These are phyloP conservation scores for Debaryomyces tyrocola DNA, from an alignment of 805 yeast species.

Conservation along the genomic window DNA sequence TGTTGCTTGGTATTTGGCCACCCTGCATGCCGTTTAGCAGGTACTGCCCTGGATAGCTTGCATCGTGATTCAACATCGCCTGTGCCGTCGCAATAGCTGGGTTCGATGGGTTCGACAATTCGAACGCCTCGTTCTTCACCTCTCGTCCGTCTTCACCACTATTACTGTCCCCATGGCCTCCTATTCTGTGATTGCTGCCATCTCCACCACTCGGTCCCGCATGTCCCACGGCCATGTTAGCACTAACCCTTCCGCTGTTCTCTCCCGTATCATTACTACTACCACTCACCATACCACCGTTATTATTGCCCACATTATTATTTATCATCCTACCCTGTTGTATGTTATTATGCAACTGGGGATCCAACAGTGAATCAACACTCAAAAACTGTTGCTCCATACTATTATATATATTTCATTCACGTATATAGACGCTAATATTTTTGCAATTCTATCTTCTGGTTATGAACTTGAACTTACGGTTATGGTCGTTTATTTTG, in stretches of 20 bases:
- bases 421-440: not conserved
- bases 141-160: not conserved
- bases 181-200: slow-evolving; percentile 4
- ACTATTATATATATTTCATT: not conserved
- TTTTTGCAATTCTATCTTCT: not conserved
- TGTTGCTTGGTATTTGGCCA: not conserved
- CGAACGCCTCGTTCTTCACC: slow-evolving; percentile 5
- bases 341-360: slow-evolving; percentile 12
- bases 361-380: slow-evolving; percentile 17
- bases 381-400: slow-evolving; percentile 18
- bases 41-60: slow-evolving; percentile 5
- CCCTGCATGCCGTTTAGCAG: slow-evolving; percentile 1
- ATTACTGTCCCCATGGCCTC: not conserved
- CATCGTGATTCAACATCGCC: slow-evolving; percentile 13
- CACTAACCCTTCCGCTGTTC: not conserved
- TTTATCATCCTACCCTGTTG: slow-evolving; percentile 1
- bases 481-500: not conserved
- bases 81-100: slow-evolving; percentile 15
- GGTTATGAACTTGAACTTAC: not conserved
- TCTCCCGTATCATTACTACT: not conserved
- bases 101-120: slow-evolving; percentile 11
- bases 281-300: not conserved
- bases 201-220: not conserved
- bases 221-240: not conserved
- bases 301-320: not conserved